Conservation (phyloP, 192 early-diverging fungal species). For the Podila epicladia region DNA sequence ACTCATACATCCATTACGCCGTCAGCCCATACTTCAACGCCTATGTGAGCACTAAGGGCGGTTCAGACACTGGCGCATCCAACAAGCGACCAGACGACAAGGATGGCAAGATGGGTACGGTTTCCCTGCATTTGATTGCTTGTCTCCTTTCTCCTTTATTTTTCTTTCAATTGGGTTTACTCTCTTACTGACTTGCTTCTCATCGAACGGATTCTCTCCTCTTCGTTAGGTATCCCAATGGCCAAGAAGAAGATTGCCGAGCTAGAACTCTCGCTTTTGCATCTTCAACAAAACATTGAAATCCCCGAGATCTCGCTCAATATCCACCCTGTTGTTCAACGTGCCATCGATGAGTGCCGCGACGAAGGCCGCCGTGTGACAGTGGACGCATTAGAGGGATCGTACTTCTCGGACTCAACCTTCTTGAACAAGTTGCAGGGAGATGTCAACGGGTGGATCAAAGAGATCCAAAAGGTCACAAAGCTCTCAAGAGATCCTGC, state of each 20-base stretch:
- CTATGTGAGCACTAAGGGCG: slow-evolving; percentile 79
- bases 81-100: slow-evolving; percentile 62
- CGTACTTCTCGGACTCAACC: slow-evolving; percentile 78
- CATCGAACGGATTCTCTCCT: neutral
- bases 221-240: slow-evolving; percentile 81
- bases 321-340: slow-evolving; percentile 86
- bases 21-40: slow-evolving; percentile 98
- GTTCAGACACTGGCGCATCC: slow-evolving; percentile 54
- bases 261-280: slow-evolving; percentile 92
- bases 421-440: slow-evolving; percentile 95
- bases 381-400: slow-evolving; percentile 78
- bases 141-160: neutral
- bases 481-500: slow-evolving; percentile 92
- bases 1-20: slow-evolving; percentile 92
- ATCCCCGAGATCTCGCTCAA: slow-evolving; percentile 92
- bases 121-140: neutral
- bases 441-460: slow-evolving; percentile 99
- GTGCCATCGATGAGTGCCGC: slow-evolving; percentile 75
- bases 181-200: too few species aligned
- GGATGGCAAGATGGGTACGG: slow-evolving; percentile 78
- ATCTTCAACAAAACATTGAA: slow-evolving; percentile 98
- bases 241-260: slow-evolving; percentile 99
- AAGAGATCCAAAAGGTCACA: slow-evolving; percentile 99
- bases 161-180: neutral
- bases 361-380: slow-evolving; percentile 70